Evolutionary conservation across 495 filamentous ascomycete species (phyloP).

Genomic region (Geopyxis carbonaria): DNA sequence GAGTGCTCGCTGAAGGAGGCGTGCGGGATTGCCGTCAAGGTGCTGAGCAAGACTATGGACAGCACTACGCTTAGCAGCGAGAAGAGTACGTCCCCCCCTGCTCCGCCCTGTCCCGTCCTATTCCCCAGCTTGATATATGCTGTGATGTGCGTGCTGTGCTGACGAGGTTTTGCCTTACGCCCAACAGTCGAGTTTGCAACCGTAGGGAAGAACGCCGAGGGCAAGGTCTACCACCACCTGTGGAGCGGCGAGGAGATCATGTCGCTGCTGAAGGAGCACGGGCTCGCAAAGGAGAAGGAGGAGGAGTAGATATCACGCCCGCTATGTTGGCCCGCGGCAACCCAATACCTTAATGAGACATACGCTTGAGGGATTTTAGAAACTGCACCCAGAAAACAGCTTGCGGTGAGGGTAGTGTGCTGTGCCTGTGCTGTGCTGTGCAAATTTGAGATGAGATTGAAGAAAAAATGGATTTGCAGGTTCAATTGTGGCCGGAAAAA

Average conservation of each 20-base stretch:
- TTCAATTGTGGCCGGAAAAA: no score
- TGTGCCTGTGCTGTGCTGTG: no score
- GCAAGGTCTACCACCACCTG: conserved; percentile 92
- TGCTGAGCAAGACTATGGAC: conserved; percentile 99
- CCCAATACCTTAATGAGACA: no score
- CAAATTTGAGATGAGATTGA: no score
- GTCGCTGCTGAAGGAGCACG: conserved; percentile 82
- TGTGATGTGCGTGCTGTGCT: conserved; percentile 1
- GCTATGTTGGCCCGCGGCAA: no score
- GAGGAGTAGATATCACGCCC: no score
- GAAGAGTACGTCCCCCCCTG: conserved; percentile 54
- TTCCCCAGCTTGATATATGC: conserved; percentile 3
- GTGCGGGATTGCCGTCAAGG: conserved; percentile 94
- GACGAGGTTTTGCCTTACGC: neutral
- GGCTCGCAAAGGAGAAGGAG: conserved; percentile 74
- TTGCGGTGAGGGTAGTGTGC: no score
- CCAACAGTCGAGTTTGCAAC: conserved; percentile 89
- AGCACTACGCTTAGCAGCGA: conserved; percentile 95
- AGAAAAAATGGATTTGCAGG: no score
- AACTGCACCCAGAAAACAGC: no score
- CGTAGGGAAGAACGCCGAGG: conserved; percentile 82
- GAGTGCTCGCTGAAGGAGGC: conserved; percentile 90
- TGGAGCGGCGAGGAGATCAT: conserved; percentile 97
- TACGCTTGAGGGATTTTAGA: no score
- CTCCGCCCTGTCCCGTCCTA: neutral